Percentiles rank a stretch among this genome's conserved stretches.
phyloP scores from a whole-genome alignment of 2,329 filamentous ascomycete genomes.

The Trichophyton mentagrophytes region DNA sequence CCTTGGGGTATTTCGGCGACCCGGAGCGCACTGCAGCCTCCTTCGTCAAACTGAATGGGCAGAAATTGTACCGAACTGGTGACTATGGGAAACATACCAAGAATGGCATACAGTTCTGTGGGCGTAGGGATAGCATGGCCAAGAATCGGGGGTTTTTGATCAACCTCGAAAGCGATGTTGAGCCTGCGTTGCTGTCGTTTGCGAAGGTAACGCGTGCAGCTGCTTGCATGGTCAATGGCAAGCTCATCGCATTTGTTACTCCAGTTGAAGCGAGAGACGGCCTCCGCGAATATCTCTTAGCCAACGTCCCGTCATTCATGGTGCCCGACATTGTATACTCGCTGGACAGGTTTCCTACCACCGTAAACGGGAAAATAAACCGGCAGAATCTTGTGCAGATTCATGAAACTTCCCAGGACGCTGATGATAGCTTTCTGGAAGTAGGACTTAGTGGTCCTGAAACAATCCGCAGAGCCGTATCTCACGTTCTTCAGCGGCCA shows the following conservation, averaged over 20 bases:
- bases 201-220: conserved; percentile 12
- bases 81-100: conserved; percentile 11
- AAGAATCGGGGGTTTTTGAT: conserved; percentile 28
- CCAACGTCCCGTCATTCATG: not conserved
- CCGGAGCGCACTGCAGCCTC: conserved; percentile 10
- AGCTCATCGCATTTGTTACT: conserved; percentile 8
- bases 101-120: conserved; percentile 17
- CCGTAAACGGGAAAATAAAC: not conserved
- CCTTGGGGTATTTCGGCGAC: conserved; percentile 17
- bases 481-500: not conserved
- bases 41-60: conserved; percentile 15
- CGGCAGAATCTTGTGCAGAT: not conserved
- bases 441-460: not conserved
- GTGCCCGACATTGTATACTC: conserved; percentile 5
- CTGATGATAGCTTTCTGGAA: not conserved
- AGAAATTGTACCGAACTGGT: conserved; percentile 14
- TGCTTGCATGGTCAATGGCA: conserved; percentile 8
- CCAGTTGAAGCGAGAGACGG: conserved; percentile 78
- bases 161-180: conserved; percentile 25
- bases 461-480: not conserved
- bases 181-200: conserved; percentile 16
- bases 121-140: conserved; percentile 20
- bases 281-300: conserved; percentile 54
- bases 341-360: not conserved
- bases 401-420: not conserved